phyloP scores from a whole-genome alignment of 495 filamentous ascomycete genomes.

The Diplogelasinospora grovesii region DNA sequence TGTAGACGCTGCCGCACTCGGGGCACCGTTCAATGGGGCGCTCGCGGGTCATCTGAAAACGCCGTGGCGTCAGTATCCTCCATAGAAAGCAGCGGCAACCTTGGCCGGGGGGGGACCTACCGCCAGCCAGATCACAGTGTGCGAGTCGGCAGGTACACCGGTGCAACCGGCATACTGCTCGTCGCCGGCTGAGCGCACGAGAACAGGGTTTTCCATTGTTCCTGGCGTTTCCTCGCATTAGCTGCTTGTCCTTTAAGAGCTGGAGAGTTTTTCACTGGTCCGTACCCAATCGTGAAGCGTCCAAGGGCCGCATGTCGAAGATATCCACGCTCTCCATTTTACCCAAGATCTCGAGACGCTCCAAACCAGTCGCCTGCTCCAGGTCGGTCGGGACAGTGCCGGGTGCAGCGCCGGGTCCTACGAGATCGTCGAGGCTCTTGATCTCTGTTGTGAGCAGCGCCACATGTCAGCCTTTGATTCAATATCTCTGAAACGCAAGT shows the following conservation, averaged over 20 bases:
- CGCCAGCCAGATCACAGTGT: constrained; percentile 81
- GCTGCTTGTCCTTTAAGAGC: constrained; percentile 1
- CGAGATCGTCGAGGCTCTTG: constrained; percentile 69
- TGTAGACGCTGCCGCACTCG: constrained; percentile 92
- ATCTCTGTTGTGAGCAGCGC: constrained; percentile 58
- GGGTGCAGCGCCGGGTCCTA: constrained; percentile 69
- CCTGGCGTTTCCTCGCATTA: constrained; percentile 46
- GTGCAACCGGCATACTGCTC: constrained; percentile 98
- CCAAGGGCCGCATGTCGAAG: constrained; percentile 96
- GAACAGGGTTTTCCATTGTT: constrained; percentile 83
- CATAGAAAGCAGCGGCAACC: not conserved
- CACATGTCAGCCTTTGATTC: constrained; percentile 13
- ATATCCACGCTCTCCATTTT: constrained; percentile 98
- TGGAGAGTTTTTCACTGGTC: not conserved
- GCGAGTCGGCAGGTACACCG: constrained; percentile 84
- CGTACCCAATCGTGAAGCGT: constrained; percentile 68
- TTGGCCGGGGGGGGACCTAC: too few species aligned
- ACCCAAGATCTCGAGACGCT: constrained; percentile 96
- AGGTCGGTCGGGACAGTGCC: constrained; percentile 88
- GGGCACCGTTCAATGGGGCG: constrained; percentile 88
- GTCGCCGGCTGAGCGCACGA: constrained; percentile 82
- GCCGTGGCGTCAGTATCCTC: constrained; percentile 4
- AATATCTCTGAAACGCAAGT: not conserved
- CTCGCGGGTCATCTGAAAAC: constrained; percentile 67
- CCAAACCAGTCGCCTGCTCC: constrained; percentile 91